Conservation (phyloP, 2,329 filamentous ascomycete species). For the Aspergillus sp. region DNA sequence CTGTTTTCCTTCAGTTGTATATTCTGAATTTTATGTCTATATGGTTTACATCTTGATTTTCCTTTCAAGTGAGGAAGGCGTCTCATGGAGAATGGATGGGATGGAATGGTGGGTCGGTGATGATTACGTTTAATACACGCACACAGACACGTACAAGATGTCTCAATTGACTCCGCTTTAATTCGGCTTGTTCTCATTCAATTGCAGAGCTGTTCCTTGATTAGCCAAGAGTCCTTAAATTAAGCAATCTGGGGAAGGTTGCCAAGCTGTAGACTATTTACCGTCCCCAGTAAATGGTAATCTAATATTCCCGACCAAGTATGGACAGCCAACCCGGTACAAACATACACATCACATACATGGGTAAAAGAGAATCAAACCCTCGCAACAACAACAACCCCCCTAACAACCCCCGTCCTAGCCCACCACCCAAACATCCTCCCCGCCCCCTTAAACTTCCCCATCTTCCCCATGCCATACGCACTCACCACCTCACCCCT, state of each 20-base stretch:
- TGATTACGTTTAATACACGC: conserved; percentile 12
- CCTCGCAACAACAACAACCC: conserved; percentile 42
- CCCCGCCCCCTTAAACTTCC: conserved; percentile 34
- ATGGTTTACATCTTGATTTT: neutral
- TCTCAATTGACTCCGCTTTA: neutral
- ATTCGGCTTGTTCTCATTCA: neutral
- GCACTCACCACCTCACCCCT: conserved; percentile 34
- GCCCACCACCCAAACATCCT: conserved; percentile 46
- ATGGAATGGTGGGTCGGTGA: conserved; percentile 15
- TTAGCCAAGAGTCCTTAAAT: neutral
- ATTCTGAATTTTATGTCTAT: conserved; percentile 6
- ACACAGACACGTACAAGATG: neutral
- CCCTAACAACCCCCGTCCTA: conserved; percentile 36
- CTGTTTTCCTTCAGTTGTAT: conserved; percentile 10
- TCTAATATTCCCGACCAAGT: too few relatives aligned
- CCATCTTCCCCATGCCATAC: conserved; percentile 37
- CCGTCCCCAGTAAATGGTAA: too few relatives aligned
- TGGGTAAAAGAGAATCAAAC: neutral
- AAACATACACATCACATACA: neutral
- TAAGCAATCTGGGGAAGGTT: neutral
- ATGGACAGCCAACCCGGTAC: neutral
- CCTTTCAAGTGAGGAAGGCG: conserved; percentile 13
- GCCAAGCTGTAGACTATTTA: neutral
- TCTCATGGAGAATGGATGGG: conserved; percentile 17
- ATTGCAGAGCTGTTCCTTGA: neutral